phyloP scores from a whole-genome alignment of 1,284 basidiomycete genomes.

The Inonotus hispidus region DNA sequence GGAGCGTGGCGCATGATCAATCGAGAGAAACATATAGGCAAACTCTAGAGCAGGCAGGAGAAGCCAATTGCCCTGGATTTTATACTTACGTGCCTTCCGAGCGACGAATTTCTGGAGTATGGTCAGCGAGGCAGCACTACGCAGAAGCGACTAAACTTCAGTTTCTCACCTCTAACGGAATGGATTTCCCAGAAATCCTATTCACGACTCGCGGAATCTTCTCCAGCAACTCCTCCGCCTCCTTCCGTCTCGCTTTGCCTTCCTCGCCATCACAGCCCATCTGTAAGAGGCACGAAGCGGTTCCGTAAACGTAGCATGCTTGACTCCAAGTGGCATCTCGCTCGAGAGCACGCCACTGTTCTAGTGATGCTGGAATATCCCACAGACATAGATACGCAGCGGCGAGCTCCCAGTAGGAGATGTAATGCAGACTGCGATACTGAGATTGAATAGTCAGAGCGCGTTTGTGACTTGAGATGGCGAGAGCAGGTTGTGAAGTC shows the following conservation, averaged over 20 bases:
- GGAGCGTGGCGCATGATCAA: constrained; percentile 23
- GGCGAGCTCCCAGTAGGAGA: constrained; percentile 39
- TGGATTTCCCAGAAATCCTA: constrained; percentile 42
- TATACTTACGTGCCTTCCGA: constrained; percentile 49
- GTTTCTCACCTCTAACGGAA: constrained; percentile 39
- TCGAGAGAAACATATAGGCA: constrained; percentile 40
- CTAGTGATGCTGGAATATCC: constrained; percentile 34
- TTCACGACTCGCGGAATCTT: constrained; percentile 32
- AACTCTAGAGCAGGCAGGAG: constrained; percentile 52
- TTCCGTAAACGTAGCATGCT: constrained; percentile 35
- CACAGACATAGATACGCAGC: constrained; percentile 42
- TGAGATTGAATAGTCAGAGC: constrained; percentile 22
- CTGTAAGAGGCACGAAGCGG: constrained; percentile 22
- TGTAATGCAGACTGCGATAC: constrained; percentile 29
- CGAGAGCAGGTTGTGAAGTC: constrained; percentile 44
- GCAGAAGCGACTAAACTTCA: neutral
- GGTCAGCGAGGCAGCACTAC: neutral
- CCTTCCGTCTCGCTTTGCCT: constrained; percentile 17
- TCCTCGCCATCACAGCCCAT: constrained; percentile 21
- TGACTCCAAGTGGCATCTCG: constrained; percentile 30
- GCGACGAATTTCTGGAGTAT: constrained; percentile 41
- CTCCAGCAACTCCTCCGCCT: constrained; percentile 31
- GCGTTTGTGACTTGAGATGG: constrained; percentile 35
- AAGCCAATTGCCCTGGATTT: constrained; percentile 38
- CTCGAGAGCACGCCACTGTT: constrained; percentile 43